Conservation (phyloP, 2,329 filamentous ascomycete genomes). For the Fusarium sp. region DNA sequence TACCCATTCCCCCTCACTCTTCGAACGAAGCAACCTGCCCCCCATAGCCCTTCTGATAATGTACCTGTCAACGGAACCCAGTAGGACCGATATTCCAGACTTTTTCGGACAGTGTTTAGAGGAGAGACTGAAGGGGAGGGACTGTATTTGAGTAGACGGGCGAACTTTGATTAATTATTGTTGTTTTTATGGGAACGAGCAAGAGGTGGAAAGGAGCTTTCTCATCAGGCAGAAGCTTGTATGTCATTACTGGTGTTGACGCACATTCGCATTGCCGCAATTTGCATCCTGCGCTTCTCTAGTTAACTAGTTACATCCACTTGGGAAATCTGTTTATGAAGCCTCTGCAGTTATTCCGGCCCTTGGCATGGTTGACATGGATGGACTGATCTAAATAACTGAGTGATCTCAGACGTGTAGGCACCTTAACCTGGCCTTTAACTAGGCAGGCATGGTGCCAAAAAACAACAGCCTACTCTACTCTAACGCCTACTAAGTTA, state of each 20-base stretch:
- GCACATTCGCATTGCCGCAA: slow-evolving; percentile 32
- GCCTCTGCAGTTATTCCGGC: not conserved
- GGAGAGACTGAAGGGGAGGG: slow-evolving; percentile 9
- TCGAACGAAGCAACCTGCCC: slow-evolving; percentile 59
- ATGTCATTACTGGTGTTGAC: slow-evolving; percentile 37
- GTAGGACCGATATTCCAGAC: slow-evolving; percentile 19
- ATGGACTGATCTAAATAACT: not conserved
- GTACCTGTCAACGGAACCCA: slow-evolving; percentile 40
- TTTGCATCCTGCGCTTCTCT: slow-evolving; percentile 29
- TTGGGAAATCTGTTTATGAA: slow-evolving; percentile 26
- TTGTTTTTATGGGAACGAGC: slow-evolving; percentile 9
- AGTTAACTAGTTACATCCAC: slow-evolving; percentile 26
- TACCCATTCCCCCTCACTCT: slow-evolving; percentile 69
- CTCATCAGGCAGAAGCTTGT: slow-evolving; percentile 25
- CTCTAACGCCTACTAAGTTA: not conserved
- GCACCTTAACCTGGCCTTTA: not conserved
- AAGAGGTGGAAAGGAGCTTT: not conserved
- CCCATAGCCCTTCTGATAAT: slow-evolving; percentile 38
- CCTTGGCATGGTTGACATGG: not conserved
- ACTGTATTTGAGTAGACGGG: slow-evolving; percentile 20
- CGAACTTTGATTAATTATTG: slow-evolving; percentile 32
- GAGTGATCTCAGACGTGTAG: not conserved
- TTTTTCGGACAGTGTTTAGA: not conserved
- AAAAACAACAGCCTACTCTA: not conserved
- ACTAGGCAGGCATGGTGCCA: not conserved